These are phyloP conservation scores for Ensete glaucum DNA, from an alignment of 176 grass and related monocot species.

Conservation along the genomic window DNA sequence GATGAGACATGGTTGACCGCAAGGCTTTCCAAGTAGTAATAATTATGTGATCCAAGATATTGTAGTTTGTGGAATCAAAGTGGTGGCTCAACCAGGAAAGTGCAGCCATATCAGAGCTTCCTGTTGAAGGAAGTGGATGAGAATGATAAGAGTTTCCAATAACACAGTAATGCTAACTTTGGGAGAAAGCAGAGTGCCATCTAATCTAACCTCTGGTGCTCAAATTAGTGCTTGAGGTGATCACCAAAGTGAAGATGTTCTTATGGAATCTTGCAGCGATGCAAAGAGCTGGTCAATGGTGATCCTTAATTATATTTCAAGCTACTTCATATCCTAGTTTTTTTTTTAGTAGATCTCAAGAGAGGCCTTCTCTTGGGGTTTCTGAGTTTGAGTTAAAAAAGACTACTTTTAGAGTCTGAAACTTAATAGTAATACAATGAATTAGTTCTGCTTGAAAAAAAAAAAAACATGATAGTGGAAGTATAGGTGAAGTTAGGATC, in stretches of 20 bases:
- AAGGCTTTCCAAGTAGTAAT: neutral
- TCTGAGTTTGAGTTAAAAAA: too few species aligned
- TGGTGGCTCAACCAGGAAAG: neutral
- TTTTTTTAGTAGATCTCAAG: too few species aligned
- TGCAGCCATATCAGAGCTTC: neutral
- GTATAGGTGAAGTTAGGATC: too few species aligned
- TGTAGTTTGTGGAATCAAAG: neutral
- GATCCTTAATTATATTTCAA: too few species aligned
- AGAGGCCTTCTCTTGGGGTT: too few species aligned
- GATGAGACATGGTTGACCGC: neutral
- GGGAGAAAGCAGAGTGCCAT: neutral
- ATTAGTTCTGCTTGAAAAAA: too few species aligned
- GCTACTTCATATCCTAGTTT: too few species aligned
- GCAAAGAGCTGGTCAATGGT: too few species aligned
- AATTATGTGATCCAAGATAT: neutral
- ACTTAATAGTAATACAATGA: too few species aligned
- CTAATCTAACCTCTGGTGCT: neutral
- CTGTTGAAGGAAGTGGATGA: constrained; percentile 7
- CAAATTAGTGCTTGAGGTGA: neutral
- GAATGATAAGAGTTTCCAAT: neutral
- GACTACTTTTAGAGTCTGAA: too few species aligned
- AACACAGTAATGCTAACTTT: neutral
- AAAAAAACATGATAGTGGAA: too few species aligned
- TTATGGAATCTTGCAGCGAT: too few species aligned
- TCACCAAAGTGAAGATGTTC: neutral